A percentile compares a stretch with the other conserved stretches of the same genome.
phyloP scores from a whole-genome alignment of 225 moss, liverwort and hornwort genomes.

The Physcomitrium patens region DNA sequence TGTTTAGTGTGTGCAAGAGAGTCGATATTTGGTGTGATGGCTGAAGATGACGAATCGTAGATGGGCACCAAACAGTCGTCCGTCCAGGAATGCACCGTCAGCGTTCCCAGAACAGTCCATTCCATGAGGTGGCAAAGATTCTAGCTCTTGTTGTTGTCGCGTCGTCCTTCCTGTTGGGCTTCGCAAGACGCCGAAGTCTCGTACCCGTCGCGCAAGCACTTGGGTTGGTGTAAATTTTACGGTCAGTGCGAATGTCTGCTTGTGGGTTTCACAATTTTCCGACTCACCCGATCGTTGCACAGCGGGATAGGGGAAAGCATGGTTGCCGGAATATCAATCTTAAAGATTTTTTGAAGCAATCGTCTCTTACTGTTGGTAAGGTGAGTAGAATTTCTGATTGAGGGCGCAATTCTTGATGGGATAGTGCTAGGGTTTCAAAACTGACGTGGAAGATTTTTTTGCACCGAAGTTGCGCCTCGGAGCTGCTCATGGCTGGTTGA shows the following conservation, averaged over 20 bases:
- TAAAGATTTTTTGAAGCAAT: neutral
- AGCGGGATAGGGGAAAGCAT: neutral
- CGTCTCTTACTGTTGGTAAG: slow-evolving; percentile 22
- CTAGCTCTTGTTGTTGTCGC: no score
- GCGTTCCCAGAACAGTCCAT: no score
- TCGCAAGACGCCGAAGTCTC: neutral
- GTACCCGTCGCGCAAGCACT: neutral
- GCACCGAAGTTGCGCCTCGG: slow-evolving; percentile 10
- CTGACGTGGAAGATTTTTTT: slow-evolving; percentile 15
- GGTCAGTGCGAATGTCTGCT: slow-evolving; percentile 23
- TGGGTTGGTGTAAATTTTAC: slow-evolving; percentile 23
- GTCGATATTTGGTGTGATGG: no score
- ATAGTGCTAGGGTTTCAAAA: slow-evolving; percentile 34
- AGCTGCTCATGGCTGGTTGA: slow-evolving; percentile 9
- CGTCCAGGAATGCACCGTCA: no score
- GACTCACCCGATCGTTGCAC: neutral
- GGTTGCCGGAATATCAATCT: neutral
- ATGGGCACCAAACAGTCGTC: no score
- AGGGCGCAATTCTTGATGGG: neutral
- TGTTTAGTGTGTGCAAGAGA: no score
- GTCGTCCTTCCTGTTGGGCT: neutral
- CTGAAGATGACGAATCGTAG: no score
- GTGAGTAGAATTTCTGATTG: slow-evolving; percentile 21
- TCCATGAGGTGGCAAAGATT: no score
- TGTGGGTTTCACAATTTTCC: neutral